Conservation (phyloP, 148 eudicot species). For the Rhododendron williamsianum region DNA sequence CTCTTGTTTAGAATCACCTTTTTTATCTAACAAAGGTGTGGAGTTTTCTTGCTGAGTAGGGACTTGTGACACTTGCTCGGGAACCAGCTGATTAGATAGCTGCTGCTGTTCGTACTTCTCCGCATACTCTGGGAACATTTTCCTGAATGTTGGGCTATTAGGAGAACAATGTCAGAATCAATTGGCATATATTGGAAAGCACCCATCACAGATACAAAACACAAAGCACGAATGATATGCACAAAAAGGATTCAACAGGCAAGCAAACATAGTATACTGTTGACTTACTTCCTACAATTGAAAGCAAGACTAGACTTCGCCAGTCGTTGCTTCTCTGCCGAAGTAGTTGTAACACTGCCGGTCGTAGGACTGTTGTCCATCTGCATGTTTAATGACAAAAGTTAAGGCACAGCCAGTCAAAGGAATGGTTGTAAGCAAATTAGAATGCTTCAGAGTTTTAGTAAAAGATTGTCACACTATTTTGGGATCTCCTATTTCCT, state of each 20-base stretch:
- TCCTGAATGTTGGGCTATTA: conserved; percentile 68
- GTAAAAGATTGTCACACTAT: background rate
- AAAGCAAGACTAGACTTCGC: conserved; percentile 91
- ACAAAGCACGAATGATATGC: background rate
- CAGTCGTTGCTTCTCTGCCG: conserved; percentile 72
- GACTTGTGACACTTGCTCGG: conserved; percentile 23
- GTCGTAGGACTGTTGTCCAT: conserved; percentile 92
- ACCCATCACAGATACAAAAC: background rate
- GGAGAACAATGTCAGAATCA: conserved; percentile 5
- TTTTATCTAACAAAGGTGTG: conserved; percentile 25
- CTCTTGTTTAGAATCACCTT: conserved; percentile 20
- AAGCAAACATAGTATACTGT: background rate
- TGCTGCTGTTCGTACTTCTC: conserved; percentile 67
- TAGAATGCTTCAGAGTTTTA: conserved; percentile 3
- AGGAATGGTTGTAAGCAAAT: background rate
- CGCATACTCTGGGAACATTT: conserved; percentile 83
- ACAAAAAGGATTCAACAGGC: background rate
- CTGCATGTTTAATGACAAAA: conserved; percentile 31
- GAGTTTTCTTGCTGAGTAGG: conserved; percentile 29
- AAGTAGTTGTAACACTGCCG: conserved; percentile 79
- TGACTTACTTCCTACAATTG: conserved; percentile 81
- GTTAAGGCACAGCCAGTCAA: background rate
- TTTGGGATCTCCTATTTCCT: background rate
- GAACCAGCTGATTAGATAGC: conserved; percentile 39
- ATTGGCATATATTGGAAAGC: background rate